Conservation (phyloP, 257 asterid species). For the Datura wrightii region DNA sequence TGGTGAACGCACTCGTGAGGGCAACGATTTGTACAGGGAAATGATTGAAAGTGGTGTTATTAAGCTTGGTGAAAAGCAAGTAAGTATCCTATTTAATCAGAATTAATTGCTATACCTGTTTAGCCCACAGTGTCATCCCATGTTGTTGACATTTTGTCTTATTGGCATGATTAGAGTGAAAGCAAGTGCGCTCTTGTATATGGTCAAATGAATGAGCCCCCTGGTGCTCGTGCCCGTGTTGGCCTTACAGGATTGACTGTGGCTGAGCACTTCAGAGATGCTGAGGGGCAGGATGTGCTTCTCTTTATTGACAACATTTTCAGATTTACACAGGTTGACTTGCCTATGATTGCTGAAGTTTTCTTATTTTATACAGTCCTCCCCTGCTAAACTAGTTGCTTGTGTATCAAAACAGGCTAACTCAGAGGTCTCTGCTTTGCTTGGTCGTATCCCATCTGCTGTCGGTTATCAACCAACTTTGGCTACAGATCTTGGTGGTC, state of each 20-base stretch:
- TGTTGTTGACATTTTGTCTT: conserved; percentile 14
- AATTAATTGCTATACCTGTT: neutral
- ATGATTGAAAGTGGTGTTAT: conserved; percentile 99
- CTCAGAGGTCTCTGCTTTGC: conserved; percentile 99
- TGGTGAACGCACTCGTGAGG: conserved; percentile 98
- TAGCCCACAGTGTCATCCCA: neutral
- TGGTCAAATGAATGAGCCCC: conserved; percentile 99
- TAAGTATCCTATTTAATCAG: conserved; percentile 33
- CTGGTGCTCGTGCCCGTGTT: conserved; percentile 99
- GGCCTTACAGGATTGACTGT: conserved; percentile 98
- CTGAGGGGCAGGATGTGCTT: conserved; percentile 99
- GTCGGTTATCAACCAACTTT: conserved; percentile 98
- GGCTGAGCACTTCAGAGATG: conserved; percentile 99
- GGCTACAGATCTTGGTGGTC: conserved; percentile 99
- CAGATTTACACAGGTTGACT: conserved; percentile 88
- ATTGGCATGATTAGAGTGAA: conserved; percentile 57
- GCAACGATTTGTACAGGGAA: conserved; percentile 96
- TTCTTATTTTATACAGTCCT: neutral
- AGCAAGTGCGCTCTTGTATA: conserved; percentile 98
- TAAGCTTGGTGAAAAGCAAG: conserved; percentile 98
- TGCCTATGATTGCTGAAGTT: neutral
- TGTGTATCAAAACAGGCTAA: conserved; percentile 64
- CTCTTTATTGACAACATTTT: conserved; percentile 97
- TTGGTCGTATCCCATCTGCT: conserved; percentile 99
- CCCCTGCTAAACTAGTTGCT: neutral